Conservation (phyloP, 805 yeast genomes). For the Metschnikowia baotianmanensis region DNA sequence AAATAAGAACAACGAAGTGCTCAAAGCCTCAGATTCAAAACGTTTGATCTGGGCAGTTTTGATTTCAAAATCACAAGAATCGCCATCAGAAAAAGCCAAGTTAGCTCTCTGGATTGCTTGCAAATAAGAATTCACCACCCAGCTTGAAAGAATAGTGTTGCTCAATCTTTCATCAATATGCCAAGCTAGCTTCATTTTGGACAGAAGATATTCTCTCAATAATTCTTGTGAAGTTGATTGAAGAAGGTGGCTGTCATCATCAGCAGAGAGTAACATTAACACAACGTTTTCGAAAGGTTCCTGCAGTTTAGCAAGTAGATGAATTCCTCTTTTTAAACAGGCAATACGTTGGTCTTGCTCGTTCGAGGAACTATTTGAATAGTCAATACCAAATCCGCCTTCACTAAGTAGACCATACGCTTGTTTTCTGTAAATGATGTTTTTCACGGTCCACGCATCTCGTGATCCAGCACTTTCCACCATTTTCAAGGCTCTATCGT, state of each 20-base stretch:
- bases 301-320: slow-evolving; percentile 55
- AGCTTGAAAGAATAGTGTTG: slow-evolving; percentile 53
- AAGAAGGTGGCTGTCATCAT: slow-evolving; percentile 7
- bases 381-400: slow-evolving; percentile 16
- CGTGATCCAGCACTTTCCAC: background rate
- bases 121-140: slow-evolving; percentile 62
- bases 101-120: slow-evolving; percentile 31
- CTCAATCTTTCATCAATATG: slow-evolving; percentile 27
- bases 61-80: too few species aligned
- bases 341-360: slow-evolving; percentile 5
- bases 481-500: slow-evolving; percentile 58
- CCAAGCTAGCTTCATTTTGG: slow-evolving; percentile 28
- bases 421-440: slow-evolving; percentile 50
- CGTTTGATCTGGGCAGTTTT: too few species aligned
- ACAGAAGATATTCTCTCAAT: slow-evolving; percentile 33
- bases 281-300: slow-evolving; percentile 71
- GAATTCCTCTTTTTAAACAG: slow-evolving; percentile 28
- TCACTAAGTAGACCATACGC: slow-evolving; percentile 47
- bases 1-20: slow-evolving; percentile 38
- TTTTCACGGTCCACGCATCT: slow-evolving; percentile 21
- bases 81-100: background rate
- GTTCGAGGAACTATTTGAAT: background rate
- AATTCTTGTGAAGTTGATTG: slow-evolving; percentile 22
- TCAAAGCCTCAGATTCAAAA: background rate
- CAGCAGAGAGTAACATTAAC: slow-evolving; percentile 39